Evolutionary conservation across 1,284 basidiomycete species (phyloP), one percentile per base, ranked within the genome.

Genomic region (Austroboletus novae-zelandiae): DNA sequence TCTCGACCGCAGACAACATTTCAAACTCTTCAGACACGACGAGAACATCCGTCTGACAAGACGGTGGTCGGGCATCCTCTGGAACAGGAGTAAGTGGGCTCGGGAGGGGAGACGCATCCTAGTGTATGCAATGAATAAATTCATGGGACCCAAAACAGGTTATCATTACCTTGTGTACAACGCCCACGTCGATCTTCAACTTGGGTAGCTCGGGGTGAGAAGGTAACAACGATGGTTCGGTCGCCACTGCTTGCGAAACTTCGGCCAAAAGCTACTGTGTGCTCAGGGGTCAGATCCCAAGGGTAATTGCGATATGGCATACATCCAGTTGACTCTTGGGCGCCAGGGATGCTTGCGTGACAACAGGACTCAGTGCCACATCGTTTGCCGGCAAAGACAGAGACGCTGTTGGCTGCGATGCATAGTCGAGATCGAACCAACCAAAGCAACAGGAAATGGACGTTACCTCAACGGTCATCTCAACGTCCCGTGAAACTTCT

Each of bases 1-100:
- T 84, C 53, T 84, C 81, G 15, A 79, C 57, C 2, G 66, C 65
- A 3, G 75, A 70, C n/a, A 88, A 68, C 20, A 68, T 67, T 56
- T 83, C 78, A 57, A 79, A 86, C 5, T 72, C 74, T 17, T 67
- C 65, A 50, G 74, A 76, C 4, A 77, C 75, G 17, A 53, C 56
- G 42, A 72, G 76, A 17, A 64, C 5, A 31, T 23, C 27, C 46
- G 31, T 45, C 20, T 15, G 23, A 27, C 13, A 14, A 27, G 10
- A 14, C 4, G 20, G 11, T 4, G 8, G 47, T 41, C 40, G 55
- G n/a, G 30, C 45, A 29, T 61, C 53, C 13, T 52, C 54, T n/a
- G 51, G 37, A 40, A 58, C 13, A 5, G 62, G 47, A 2, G 55
- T 58, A 14, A 67, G 63, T 47, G 61, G 62, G 34, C 59, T 64